Evolutionary conservation across 2,329 filamentous ascomycete species (phyloP), one percentile per base, ranked within the genome.

Genomic region (Monosporascus cannonballus): DNA sequence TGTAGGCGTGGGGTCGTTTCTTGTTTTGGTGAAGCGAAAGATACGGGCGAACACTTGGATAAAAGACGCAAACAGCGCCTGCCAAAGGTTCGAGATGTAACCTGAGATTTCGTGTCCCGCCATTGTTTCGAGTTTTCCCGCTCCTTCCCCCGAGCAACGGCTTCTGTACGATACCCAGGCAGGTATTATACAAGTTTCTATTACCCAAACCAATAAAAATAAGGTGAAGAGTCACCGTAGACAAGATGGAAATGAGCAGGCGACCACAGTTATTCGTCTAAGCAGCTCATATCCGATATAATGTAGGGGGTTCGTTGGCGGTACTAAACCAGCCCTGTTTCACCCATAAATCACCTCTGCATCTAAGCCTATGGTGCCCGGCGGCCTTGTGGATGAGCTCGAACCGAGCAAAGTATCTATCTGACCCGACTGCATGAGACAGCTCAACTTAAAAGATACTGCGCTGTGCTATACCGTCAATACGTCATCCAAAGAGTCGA

Each of bases 21-120:
- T 57, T 50, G 56, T 48, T 54, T 58, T 59, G 56, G 56, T 50
- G 57, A 61, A 58, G 54, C 49, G 59, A 59, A 63, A 63, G 61
- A 65, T 54, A 58, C 61, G 61, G 56, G 59, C 55, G 54, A 63
- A 63, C 53, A 68, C 54, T 54, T 65, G 60, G 55, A 62, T 59
- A 54, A 67, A 65, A 52, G 64, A 59, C 57, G 64, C 65, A 68
- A 69, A 67, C 65, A 68, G 59, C 47, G 55, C 64, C 58, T 67
- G 60, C 66, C 65, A 67, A 54, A 69, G 51, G 56, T 52, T 64
- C 58, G 57, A 59, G 51, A 65, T 61, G 64, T 67, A 67, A 66
- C 65, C 61, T 60, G 63, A 66, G 53, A 61, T 58, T 61, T 66
- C 63, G 64, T 64, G 64, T 62, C 59, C 63, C 64, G 63, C 64